Percentiles rank a stretch among this genome's conserved stretches.
Evolutionary conservation across 768 basidiomycete genomes (phyloP).

Genomic region (Tylopilus felleus): DNA sequence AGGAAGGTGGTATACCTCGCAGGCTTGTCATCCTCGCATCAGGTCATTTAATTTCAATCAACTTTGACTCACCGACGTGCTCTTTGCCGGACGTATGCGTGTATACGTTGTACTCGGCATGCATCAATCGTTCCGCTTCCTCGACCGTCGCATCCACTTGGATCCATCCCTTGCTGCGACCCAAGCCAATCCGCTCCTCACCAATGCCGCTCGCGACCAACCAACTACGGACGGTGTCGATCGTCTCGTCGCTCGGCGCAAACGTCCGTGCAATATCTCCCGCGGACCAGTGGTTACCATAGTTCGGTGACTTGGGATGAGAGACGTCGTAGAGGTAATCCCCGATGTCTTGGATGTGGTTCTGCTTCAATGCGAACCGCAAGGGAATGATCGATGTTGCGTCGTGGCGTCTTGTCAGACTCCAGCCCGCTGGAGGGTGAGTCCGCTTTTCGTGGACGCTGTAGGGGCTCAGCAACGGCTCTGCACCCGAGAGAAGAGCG

Average conservation of each 20-base stretch:
- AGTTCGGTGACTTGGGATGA: conserved; percentile 30
- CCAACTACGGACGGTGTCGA: conserved; percentile 26
- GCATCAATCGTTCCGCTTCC: conserved; percentile 33
- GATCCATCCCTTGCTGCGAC: conserved; percentile 21
- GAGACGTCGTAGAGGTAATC: conserved; percentile 28
- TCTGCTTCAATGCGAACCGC: conserved; percentile 32
- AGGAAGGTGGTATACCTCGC: conserved; percentile 35
- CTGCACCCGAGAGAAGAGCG: conserved; percentile 14
- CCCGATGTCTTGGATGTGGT: conserved; percentile 26
- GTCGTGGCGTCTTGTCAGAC: conserved; percentile 33
- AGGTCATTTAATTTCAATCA: not conserved
- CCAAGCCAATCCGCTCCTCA: conserved; percentile 5
- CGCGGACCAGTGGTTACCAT: conserved; percentile 20
- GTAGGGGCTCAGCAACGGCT: conserved; percentile 15
- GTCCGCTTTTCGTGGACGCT: conserved; percentile 41
- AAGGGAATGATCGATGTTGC: conserved; percentile 30
- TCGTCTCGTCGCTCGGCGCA: conserved; percentile 20
- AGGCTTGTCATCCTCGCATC: conserved; percentile 17
- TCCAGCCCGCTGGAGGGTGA: conserved; percentile 36
- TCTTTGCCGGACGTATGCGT: not conserved
- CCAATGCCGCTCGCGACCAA: conserved; percentile 25
- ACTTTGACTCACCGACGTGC: conserved; percentile 24
- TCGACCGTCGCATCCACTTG: conserved; percentile 27
- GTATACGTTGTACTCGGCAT: conserved; percentile 32
- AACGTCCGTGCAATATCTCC: conserved; percentile 27